Evolutionary conservation across 805 yeast genomes (phyloP).

Genomic region (Soucietia sequanensis): DNA sequence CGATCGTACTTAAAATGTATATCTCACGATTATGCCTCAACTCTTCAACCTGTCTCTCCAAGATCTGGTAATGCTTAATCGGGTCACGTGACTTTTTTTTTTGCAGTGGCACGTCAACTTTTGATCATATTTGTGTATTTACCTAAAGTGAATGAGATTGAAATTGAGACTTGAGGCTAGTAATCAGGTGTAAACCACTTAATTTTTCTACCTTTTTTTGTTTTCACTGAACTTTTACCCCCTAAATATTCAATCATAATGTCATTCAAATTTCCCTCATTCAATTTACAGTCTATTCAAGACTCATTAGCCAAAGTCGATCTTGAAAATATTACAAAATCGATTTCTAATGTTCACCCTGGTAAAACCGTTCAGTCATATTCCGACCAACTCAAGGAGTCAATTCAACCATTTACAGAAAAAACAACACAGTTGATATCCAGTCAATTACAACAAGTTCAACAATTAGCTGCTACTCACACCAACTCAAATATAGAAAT

Average conservation of each 20-base stretch:
- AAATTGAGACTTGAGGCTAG: too few relatives aligned
- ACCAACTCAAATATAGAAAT: slow-evolving; percentile 51
- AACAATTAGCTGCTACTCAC: slow-evolving; percentile 33
- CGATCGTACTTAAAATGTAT: too few relatives aligned
- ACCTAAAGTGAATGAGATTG: too few relatives aligned
- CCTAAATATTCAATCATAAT: slow-evolving; percentile 18
- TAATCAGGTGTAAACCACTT: too few relatives aligned
- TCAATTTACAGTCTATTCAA: slow-evolving; percentile 38
- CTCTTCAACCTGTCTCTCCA: too few relatives aligned
- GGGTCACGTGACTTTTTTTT: too few relatives aligned
- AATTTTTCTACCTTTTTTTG: too few relatives aligned
- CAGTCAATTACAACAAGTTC: slow-evolving; percentile 57
- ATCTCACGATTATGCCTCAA: too few relatives aligned
- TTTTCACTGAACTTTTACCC: too few relatives aligned
- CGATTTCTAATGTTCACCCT: slow-evolving; percentile 34
- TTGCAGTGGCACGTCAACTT: too few relatives aligned
- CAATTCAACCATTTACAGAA: slow-evolving; percentile 53
- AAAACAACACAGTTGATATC: slow-evolving; percentile 60
- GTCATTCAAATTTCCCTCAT: slow-evolving; percentile 40
- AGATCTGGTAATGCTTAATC: too few relatives aligned
- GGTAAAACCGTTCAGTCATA: slow-evolving; percentile 40
- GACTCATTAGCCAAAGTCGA: slow-evolving; percentile 42
- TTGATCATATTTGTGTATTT: too few relatives aligned
- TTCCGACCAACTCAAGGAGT: slow-evolving; percentile 41
- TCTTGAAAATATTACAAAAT: slow-evolving; percentile 31